Evolutionary conservation across 2,329 filamentous ascomycete genomes (phyloP), one percentile per base, ranked within the genome.

Genomic region (Akanthomyces dipterigenus): DNA sequence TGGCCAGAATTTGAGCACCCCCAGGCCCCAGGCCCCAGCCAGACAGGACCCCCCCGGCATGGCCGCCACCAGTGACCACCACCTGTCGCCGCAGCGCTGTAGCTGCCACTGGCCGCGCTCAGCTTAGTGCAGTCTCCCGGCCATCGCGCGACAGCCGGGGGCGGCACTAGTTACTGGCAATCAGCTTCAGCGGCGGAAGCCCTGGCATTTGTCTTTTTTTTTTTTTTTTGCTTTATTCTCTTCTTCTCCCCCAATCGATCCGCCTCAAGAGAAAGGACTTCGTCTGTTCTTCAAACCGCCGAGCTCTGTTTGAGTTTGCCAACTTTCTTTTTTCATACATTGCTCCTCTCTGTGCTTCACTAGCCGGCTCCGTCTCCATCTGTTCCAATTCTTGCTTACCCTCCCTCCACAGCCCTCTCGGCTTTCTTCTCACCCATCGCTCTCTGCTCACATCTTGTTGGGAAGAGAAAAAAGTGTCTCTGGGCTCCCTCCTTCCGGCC

Each of bases 111-210:
- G 45, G 9, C 20, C 24, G 24, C 46, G 12, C 24, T 36, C 18
- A 20, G 49, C 49, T 51, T 38, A 50, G 46, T 50, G 46, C 46
- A 31, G 12, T 22, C 24, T 50, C 26, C 43, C 54, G 60, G 54
- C 38, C 46, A 43, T 62, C 54, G 53, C 48, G 53, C 60, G 54
- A 53, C 40, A 58, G 46, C 53, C 53, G 53, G 31, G 31, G 31
- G 31, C 8, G 31, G 31, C 31, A 34, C 31, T 34, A 34, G n/a
- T n/a, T n/a, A n/a, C n/a, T n/a, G n/a, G n/a, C n/a, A 34, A 8
- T 34, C 31, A 34, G 31, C 7, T 34, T 34, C 31, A 34, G 31
- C 31, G 31, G 45, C 46, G 48, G 38, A 36, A 48, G 36, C 45
- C 3, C 45, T 49, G 24, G 38, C 45, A 20, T 49, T 31, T 22